Base-by-base conservation (phyloP, 2,329 filamentous ascomycete species). In the Ceratocystis ficicola region DNA sequence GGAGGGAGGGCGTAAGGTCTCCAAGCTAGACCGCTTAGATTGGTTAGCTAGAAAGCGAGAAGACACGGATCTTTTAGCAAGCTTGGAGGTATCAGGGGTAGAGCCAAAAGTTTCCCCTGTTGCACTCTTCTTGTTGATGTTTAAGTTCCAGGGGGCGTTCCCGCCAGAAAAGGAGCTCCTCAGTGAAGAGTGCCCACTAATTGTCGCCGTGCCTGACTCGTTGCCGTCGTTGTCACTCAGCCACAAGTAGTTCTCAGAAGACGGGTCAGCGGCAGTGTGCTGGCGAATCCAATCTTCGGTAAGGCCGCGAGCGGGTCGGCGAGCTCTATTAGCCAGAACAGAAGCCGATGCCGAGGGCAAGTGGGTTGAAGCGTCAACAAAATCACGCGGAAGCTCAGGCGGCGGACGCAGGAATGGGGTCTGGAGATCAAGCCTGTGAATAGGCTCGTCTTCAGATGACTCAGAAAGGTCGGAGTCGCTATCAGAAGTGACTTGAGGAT, bases 201-300 rank as follows among this genome's bases (percentile, higher is more conserved):
- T 83, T 72, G 83, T 83, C 82, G 68, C 70, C 67, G 65, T 77
- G 71, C 72, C 76, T 71, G 66, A 62, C 12, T 48, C 63, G 41
- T 50, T 65, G 46, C 67, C 66, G 48, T 70, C 86, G 83, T 81
- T 62, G 7, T 95, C 90, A 73, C 89, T 95, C 70, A 91, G 81
- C 90, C 90, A 95, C 75, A 90, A 87, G 68, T 84, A 85, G 70
- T 84, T 83, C 73, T 94, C 89, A 41, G 82, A 83, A 70, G 85
- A 81, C 69, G 81, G 81, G 70, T 87, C 84, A 69, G 83, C 82
- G n/a, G 86, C 82, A n/a, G 89, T 86, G 72, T 92, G 90, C 68
- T 89, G 87, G 68, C 88, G 87, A 70, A 94, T 90, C 89, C 89
- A 93, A 77, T 91, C 88, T 74, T 92, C 87, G 0, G 88, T 90